Base-by-base conservation (phyloP, 768 basidiomycete species). In the Lentinula detonsa region DNA sequence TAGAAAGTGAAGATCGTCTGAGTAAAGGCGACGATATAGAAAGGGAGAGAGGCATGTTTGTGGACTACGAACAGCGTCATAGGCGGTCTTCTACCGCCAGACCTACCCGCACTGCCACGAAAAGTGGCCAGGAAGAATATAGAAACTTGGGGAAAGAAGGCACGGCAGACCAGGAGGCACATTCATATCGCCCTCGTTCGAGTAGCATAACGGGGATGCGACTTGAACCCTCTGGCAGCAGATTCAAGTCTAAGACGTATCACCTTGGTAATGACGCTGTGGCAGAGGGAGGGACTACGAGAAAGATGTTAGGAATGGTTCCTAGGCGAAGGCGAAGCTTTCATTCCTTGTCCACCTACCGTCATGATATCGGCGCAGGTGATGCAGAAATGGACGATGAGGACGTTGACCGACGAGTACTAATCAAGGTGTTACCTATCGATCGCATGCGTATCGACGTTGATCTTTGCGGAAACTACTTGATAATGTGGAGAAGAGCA, bases 391-490 rank as follows among this genome's bases (percentile, higher is more conserved):
- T 63, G 50, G 63, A 35, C 43, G 16, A 8, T 31, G 55, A 56
- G 11, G 23, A 40, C 16, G 55, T 56, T 16, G 21, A 40, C 21
- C 55, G 13, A 28, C 37, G 55, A 33, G 45, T 43, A 56, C 15
- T 10, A 13, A 54, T 63, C 16, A 18, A 75, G 39, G 73, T 86
- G 10, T 70, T 90, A 46, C 78, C 80, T 2, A 63, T 78, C 6
- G 87, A 91, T 59, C 77, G 81, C 66, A 89, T 93, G 88, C 81
- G 79, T 54, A 83, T 90, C 45, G 91, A 93, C 66, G 91, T 91
- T 40, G 89, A 88, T 66, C 76, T 93, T 15, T 87, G 87, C 67
- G 88, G 87, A 4, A 87, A 92, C 67, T 69, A 89, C 51, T 75
- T 93, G 21, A 80, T 87, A 64, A 83, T 91, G 84, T 75, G 74